phyloP scores from a whole-genome alignment of 2,329 filamentous ascomycete species.

The Aureobasidium sp. region DNA sequence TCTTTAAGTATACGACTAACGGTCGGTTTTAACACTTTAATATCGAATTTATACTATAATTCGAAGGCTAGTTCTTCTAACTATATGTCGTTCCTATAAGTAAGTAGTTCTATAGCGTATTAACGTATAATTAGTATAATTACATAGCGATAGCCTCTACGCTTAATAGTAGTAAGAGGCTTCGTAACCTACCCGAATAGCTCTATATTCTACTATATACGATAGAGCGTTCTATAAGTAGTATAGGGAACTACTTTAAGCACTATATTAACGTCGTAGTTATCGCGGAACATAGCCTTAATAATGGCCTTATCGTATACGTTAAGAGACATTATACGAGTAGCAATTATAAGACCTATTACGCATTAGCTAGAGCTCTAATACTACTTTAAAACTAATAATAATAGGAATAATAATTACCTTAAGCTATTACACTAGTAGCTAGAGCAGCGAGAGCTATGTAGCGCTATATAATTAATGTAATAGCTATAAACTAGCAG shows the following conservation, averaged over 20 bases:
- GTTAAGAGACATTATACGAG: neutral
- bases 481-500: too few relatives aligned
- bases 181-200: neutral
- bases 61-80: neutral
- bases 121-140: neutral
- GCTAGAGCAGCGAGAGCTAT: too few relatives aligned
- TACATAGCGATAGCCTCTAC: neutral
- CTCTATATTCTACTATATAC: neutral
- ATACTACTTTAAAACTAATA: too few relatives aligned
- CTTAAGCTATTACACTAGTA: too few relatives aligned
- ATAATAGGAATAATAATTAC: too few relatives aligned
- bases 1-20: neutral
- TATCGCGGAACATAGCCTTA: neutral
- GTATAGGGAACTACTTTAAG: neutral
- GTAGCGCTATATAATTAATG: too few relatives aligned
- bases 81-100: neutral
- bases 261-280: neutral
- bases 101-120: neutral
- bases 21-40: neutral
- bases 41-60: neutral
- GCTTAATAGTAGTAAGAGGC: neutral
- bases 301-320: neutral
- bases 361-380: too few relatives aligned
- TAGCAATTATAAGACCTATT: too few relatives aligned
- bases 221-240: too few relatives aligned